Evolutionary conservation across 2,329 filamentous ascomycete genomes (phyloP).

Genomic region (Parascedosporium putredinis): DNA sequence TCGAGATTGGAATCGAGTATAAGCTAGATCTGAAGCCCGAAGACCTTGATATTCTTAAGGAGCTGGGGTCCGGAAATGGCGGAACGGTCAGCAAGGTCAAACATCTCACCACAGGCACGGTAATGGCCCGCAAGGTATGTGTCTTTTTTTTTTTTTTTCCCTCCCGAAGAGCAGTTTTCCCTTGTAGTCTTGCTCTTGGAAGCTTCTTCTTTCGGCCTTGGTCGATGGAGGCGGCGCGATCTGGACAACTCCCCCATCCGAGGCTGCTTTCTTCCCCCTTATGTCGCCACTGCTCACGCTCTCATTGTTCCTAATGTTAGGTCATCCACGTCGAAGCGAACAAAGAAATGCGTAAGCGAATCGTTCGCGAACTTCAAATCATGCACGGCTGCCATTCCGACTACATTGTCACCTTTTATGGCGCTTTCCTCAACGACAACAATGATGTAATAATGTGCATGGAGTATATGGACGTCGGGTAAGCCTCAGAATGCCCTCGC

Average conservation of each 20-base stretch:
- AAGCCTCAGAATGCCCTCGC: conserved; percentile 25
- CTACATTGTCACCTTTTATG: conserved; percentile 96
- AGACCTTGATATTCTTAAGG: conserved; percentile 85
- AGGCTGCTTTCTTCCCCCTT: neutral
- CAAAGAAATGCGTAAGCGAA: conserved; percentile 91
- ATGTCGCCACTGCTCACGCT: neutral
- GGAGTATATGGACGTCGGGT: conserved; percentile 99
- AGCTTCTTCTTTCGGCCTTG: neutral
- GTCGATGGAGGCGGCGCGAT: no score
- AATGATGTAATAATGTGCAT: conserved; percentile 99
- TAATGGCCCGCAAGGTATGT: conserved; percentile 92
- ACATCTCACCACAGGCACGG: conserved; percentile 85
- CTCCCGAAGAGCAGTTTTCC: neutral
- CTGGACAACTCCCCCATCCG: no score
- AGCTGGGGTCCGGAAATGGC: conserved; percentile 90
- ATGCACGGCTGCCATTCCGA: conserved; percentile 97
- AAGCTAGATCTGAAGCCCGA: conserved; percentile 85
- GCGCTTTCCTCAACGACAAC: conserved; percentile 90
- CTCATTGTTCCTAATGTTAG: conserved; percentile 32
- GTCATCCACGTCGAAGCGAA: conserved; percentile 98
- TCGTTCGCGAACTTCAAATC: conserved; percentile 92
- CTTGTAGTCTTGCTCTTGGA: neutral
- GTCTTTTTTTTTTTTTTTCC: no score
- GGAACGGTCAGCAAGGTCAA: conserved; percentile 97
- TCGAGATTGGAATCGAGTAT: conserved; percentile 97